Evolutionary conservation across 768 basidiomycete species (phyloP).

Genomic region (Gelatoporia subvermispora): DNA sequence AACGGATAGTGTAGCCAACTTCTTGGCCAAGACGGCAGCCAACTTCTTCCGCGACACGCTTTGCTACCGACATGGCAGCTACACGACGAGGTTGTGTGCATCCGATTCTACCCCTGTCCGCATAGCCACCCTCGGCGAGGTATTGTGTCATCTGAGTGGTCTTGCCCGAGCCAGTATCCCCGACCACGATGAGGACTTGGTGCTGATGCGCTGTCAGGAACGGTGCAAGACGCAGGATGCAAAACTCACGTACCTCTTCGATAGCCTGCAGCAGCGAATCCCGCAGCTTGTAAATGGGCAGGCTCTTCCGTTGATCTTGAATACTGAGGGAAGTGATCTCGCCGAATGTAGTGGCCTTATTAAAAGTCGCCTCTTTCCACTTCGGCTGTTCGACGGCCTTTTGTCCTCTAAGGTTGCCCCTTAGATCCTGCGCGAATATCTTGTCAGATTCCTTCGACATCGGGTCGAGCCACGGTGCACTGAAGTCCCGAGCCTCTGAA

Average conservation of each 20-base stretch:
- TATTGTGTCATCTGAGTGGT: conserved; percentile 99
- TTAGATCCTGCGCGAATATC: conserved; percentile 89
- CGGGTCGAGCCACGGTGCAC: conserved; percentile 95
- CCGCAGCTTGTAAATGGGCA: conserved; percentile 94
- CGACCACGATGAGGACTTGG: conserved; percentile 96
- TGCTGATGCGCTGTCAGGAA: conserved; percentile 46
- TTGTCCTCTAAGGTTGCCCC: conserved; percentile 77
- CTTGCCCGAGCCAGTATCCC: conserved; percentile 98
- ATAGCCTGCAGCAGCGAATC: conserved; percentile 89
- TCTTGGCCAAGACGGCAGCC: conserved; percentile 96
- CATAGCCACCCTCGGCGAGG: conserved; percentile 89
- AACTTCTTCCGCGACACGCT: conserved; percentile 97
- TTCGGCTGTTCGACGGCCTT: conserved; percentile 77
- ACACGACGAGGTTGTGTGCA: conserved; percentile 99
- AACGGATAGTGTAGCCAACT: conserved; percentile 98
- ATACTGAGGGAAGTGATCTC: conserved; percentile 88
- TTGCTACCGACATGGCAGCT: conserved; percentile 98
- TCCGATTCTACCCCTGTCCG: conserved; percentile 86
- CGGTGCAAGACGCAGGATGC: conserved; percentile 1
- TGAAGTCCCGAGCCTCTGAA: conserved; percentile 91
- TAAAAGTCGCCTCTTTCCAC: conserved; percentile 91
- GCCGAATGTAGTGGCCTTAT: conserved; percentile 94
- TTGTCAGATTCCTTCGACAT: conserved; percentile 88
- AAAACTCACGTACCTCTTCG: conserved; percentile 58
- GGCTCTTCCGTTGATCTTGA: conserved; percentile 84